A percentile compares a stretch with the other conserved stretches of the same genome.
These are phyloP conservation scores for Globisporangium spiculum DNA, from an alignment of 352 stramenopile genomes.

Conservation along the genomic window DNA sequence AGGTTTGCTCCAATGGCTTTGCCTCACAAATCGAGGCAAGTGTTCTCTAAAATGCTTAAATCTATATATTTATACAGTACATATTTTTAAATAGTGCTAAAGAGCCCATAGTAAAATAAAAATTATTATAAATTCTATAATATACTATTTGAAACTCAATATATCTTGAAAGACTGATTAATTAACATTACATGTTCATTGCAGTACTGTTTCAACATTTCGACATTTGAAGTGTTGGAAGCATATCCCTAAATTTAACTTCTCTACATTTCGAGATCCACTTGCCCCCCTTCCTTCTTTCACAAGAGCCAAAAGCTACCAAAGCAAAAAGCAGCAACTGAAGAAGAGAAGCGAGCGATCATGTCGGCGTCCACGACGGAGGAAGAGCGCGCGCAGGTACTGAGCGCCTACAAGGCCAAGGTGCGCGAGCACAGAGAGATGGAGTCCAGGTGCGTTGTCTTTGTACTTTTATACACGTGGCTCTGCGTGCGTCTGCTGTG, in stretches of 20 bases:
- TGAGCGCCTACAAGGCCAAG: conserved; percentile 95
- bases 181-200: neutral
- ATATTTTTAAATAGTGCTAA: too few species aligned
- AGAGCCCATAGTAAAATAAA: too few species aligned
- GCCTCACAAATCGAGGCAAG: neutral
- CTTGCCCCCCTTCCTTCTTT: conserved; percentile 1
- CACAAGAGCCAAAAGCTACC: neutral
- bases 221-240: conserved; percentile 1
- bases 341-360: conserved; percentile 11
- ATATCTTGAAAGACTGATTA: neutral
- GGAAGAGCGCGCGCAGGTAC: conserved; percentile 90
- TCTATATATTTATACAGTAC: neutral
- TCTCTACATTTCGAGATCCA: conserved; percentile 7
- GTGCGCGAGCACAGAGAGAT: conserved; percentile 97
- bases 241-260: conserved; percentile 1
- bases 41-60: neutral
- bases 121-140: neutral
- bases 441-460: conserved; percentile 80
- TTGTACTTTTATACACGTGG: neutral
- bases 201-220: neutral
- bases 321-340: neutral
- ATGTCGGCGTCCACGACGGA: conserved; percentile 70
- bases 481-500: neutral
- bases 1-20: conserved; percentile 5
- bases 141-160: neutral